Evolutionary conservation across 2,329 filamentous ascomycete species (phyloP).

Genomic region (Alternaria gaisen): DNA sequence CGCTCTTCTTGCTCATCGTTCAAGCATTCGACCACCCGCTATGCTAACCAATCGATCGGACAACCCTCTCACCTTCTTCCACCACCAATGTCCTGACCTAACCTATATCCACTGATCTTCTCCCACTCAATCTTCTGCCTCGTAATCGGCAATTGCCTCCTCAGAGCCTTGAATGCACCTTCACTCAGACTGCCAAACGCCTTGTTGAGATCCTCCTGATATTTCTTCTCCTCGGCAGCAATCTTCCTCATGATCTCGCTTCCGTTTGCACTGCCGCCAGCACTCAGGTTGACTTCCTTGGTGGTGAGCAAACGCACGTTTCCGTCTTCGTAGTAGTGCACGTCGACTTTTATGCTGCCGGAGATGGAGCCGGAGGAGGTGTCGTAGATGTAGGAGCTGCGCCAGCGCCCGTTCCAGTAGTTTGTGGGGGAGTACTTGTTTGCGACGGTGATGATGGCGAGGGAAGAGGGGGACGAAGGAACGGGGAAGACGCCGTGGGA

Average conservation of each 20-base stretch:
- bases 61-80: constrained; percentile 42
- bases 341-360: constrained; percentile 88
- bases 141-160: constrained; percentile 93
- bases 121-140: constrained; percentile 99
- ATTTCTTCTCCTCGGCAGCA: constrained; percentile 82
- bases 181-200: constrained; percentile 90
- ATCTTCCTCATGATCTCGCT: constrained; percentile 80
- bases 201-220: constrained; percentile 94
- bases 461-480: constrained; percentile 72
- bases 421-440: constrained; percentile 99
- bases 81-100: constrained; percentile 63
- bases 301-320: constrained; percentile 94
- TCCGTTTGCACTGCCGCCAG: constrained; percentile 67
- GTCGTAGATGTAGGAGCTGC: constrained; percentile 82
- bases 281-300: constrained; percentile 72
- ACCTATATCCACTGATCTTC: constrained; percentile 89
- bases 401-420: constrained; percentile 99
- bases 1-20: not conserved
- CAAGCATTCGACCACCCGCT: not conserved
- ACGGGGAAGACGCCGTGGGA: constrained; percentile 83
- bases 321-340: constrained; percentile 99
- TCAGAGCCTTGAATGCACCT: constrained; percentile 91
- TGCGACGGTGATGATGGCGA: constrained; percentile 86
- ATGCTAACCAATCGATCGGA: not conserved
- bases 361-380: constrained; percentile 72